phyloP scores from a whole-genome alignment of 805 yeast genomes.

The Wickerhamomyces bovis region DNA sequence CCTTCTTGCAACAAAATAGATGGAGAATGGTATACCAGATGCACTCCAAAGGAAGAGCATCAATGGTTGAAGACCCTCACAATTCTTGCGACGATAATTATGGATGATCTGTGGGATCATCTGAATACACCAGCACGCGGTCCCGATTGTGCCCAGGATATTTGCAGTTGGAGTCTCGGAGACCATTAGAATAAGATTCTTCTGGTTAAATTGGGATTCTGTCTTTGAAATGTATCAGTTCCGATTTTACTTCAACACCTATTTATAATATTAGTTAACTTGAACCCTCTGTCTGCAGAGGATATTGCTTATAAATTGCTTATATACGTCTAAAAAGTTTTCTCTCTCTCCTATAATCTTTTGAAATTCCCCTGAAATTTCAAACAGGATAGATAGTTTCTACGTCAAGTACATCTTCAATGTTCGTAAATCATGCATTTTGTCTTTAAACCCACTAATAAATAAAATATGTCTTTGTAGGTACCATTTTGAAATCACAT shows the following conservation, averaged over 20 bases:
- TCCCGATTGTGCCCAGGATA: constrained; percentile 80
- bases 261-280: too few species aligned
- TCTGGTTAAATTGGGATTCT: not conserved
- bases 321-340: not conserved
- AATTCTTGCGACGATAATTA: constrained; percentile 69
- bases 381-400: not conserved
- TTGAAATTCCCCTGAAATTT: constrained; percentile 3
- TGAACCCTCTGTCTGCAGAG: too few species aligned
- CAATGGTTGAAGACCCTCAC: constrained; percentile 76
- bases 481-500: not conserved
- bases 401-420: not conserved
- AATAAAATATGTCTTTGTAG: too few species aligned
- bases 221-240: too few species aligned
- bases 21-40: constrained; percentile 77
- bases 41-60: constrained; percentile 80
- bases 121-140: constrained; percentile 90
- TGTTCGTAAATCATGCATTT: not conserved
- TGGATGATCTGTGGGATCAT: constrained; percentile 76
- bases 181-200: not conserved
- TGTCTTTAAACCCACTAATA: too few species aligned
- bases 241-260: too few species aligned
- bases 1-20: constrained; percentile 69
- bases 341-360: not conserved
- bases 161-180: constrained; percentile 44
- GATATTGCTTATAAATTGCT: too few species aligned